phyloP scores from a whole-genome alignment of 192 early-diverging fungal species.

The Coemansia sp. region DNA sequence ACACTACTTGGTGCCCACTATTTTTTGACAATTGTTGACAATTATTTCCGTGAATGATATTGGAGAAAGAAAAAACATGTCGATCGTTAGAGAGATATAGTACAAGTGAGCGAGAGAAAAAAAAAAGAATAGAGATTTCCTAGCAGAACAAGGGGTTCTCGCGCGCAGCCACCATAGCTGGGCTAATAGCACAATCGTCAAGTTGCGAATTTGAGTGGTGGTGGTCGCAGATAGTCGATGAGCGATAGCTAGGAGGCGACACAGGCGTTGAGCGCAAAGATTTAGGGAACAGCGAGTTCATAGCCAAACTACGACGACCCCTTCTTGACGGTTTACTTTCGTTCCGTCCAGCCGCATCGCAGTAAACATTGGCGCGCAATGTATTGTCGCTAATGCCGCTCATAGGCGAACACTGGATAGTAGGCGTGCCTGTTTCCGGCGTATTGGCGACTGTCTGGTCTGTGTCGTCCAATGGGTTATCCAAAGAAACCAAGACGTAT shows the following conservation, averaged over 20 bases:
- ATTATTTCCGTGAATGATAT: neutral
- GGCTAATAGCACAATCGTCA: neutral
- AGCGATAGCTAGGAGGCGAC: slow-evolving; percentile 7
- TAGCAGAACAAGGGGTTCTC: slow-evolving; percentile 42
- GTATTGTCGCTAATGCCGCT: slow-evolving; percentile 2
- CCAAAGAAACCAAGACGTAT: slow-evolving; percentile 33
- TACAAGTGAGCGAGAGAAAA: slow-evolving; percentile 3
- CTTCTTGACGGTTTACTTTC: neutral
- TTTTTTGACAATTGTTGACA: too few species aligned
- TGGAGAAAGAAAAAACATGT: neutral
- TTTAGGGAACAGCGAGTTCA: neutral
- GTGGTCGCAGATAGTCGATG: slow-evolving; percentile 5
- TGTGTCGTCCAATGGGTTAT: slow-evolving; percentile 10
- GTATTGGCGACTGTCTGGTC: slow-evolving; percentile 1
- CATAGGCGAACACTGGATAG: slow-evolving; percentile 5
- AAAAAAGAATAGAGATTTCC: neutral
- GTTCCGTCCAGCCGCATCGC: neutral
- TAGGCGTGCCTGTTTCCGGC: neutral
- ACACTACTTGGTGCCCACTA: too few species aligned
- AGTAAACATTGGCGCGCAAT: neutral
- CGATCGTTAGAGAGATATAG: slow-evolving; percentile 5
- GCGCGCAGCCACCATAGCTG: slow-evolving; percentile 20
- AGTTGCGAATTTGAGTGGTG: neutral
- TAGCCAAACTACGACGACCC: neutral
- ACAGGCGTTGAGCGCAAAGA: neutral